Conservation (phyloP, 2,329 filamentous ascomycete species). For the Fusarium circinatum region DNA sequence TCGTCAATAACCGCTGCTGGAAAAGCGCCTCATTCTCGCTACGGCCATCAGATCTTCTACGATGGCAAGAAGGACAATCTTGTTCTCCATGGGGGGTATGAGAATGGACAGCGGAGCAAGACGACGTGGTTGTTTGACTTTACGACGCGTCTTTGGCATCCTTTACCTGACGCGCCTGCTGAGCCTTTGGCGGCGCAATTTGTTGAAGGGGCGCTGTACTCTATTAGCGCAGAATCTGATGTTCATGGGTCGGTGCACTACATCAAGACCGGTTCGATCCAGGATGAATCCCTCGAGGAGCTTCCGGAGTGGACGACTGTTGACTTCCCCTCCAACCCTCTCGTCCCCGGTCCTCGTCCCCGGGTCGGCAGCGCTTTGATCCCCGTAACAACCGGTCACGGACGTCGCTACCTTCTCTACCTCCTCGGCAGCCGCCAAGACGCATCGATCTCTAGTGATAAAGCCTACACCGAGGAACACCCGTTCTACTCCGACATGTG, state of each 20-base stretch:
- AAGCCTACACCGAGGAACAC: slow-evolving; percentile 17
- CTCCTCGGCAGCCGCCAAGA: slow-evolving; percentile 35
- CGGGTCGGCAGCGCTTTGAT: slow-evolving; percentile 29
- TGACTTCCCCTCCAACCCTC: slow-evolving; percentile 28
- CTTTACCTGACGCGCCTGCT: slow-evolving; percentile 16
- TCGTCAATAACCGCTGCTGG: slow-evolving; percentile 13
- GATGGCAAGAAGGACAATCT: slow-evolving; percentile 20
- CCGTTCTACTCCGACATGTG: slow-evolving; percentile 37
- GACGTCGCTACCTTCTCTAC: slow-evolving; percentile 28
- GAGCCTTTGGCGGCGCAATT: slow-evolving; percentile 19
- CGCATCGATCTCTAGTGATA: neutral
- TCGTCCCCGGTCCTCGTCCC: slow-evolving; percentile 26
- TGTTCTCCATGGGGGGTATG: slow-evolving; percentile 26
- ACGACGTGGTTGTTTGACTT: slow-evolving; percentile 37
- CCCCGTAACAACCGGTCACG: slow-evolving; percentile 21
- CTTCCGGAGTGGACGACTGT: slow-evolving; percentile 20
- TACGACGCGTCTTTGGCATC: slow-evolving; percentile 15
- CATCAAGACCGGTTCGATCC: slow-evolving; percentile 6
- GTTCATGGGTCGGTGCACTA: slow-evolving; percentile 29
- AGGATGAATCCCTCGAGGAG: slow-evolving; percentile 5
- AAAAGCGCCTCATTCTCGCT: slow-evolving; percentile 4
- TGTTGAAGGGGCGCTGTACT: slow-evolving; percentile 28
- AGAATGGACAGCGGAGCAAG: neutral
- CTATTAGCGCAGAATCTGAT: slow-evolving; percentile 27
- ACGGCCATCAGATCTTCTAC: slow-evolving; percentile 28